Evolutionary conservation across 2,329 filamentous ascomycete genomes (phyloP).

Genomic region (Neopestalotiopsis sp.): DNA sequence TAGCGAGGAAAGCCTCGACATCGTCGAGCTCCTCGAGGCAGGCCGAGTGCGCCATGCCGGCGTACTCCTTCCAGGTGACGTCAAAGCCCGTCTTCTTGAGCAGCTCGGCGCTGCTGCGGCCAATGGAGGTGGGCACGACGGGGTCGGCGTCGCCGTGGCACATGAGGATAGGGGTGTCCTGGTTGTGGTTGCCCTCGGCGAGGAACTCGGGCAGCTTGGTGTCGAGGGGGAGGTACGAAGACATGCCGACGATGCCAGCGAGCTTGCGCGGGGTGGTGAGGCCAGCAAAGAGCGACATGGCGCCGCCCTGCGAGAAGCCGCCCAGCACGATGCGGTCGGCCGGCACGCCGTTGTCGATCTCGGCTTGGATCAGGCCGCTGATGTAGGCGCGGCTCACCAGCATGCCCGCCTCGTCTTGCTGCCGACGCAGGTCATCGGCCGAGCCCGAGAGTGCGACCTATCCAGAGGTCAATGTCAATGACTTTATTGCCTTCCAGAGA

Average conservation of each 20-base stretch:
- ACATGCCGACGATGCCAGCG: slow-evolving; percentile 87
- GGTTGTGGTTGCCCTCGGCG: slow-evolving; percentile 64
- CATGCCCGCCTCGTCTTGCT: slow-evolving; percentile 73
- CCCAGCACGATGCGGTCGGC: slow-evolving; percentile 84
- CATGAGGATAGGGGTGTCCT: slow-evolving; percentile 85
- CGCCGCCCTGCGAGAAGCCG: slow-evolving; percentile 86
- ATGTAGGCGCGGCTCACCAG: slow-evolving; percentile 76
- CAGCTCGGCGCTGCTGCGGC: slow-evolving; percentile 67
- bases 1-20: slow-evolving; percentile 66
- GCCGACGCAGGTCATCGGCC: slow-evolving; percentile 34
- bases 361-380: slow-evolving; percentile 77
- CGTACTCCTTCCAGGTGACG: slow-evolving; percentile 78
- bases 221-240: slow-evolving; percentile 77
- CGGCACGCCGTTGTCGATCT: slow-evolving; percentile 82
- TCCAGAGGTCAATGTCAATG: background rate
- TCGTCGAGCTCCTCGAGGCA: slow-evolving; percentile 81
- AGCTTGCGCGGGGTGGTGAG: slow-evolving; percentile 76
- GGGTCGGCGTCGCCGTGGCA: slow-evolving; percentile 83
- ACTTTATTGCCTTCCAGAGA: background rate
- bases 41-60: slow-evolving; percentile 76
- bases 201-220: slow-evolving; percentile 65
- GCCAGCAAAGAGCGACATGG: slow-evolving; percentile 82
- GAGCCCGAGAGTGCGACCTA: slow-evolving; percentile 34
- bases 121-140: slow-evolving; percentile 74
- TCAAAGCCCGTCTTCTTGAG: slow-evolving; percentile 74